Evolutionary conservation across 768 basidiomycete species (phyloP), one percentile per base, ranked within the genome.

Genomic region (Boletus huronensis): DNA sequence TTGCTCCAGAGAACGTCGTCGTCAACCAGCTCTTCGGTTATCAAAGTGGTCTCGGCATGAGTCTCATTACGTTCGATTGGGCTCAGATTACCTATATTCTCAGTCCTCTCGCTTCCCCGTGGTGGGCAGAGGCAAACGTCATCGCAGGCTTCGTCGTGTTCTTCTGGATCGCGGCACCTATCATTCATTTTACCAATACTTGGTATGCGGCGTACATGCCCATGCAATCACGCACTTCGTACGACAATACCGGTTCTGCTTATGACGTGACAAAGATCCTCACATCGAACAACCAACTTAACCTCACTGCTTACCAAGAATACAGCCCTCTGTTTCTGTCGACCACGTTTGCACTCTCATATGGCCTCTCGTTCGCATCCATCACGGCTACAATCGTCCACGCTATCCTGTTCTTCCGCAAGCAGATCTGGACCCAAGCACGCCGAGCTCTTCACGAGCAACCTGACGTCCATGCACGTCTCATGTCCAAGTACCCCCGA

Each of bases 61-160:
- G 84, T 59, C 67, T 90, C 54, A 69, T 90, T 58, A 88, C 88
- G 40, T 88, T 93, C 62, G 90, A 93, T 60, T 93, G 90, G 90
- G 73, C 84, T 3, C 82, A 87, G 64, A 87, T 90, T 50, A 82
- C 85, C 5, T 88, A 81, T 52, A 76, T 76, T 47, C 65, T 63
- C n/a, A 76, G 76, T 65, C 67, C 64, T 28, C 69, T 71, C 10
- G 58, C 67, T 23, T 55, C 64, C 9, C 65, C 66, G 65, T 68
- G 72, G 61, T 77, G 76, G 71, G 65, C 72, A 9, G 75, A 73
- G 48, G 63, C 73, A 32, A 79, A 78, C 55, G 58, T 70, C n/a
- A 67, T 69, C 32, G 57, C 52, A 6, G 78, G 76, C 21, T 73
- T 74, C 53, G 8, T 75, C 35, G 16, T 65, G 5, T 73, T 74